Conservation (phyloP, 78 protist species). For the Guillardia theta region DNA sequence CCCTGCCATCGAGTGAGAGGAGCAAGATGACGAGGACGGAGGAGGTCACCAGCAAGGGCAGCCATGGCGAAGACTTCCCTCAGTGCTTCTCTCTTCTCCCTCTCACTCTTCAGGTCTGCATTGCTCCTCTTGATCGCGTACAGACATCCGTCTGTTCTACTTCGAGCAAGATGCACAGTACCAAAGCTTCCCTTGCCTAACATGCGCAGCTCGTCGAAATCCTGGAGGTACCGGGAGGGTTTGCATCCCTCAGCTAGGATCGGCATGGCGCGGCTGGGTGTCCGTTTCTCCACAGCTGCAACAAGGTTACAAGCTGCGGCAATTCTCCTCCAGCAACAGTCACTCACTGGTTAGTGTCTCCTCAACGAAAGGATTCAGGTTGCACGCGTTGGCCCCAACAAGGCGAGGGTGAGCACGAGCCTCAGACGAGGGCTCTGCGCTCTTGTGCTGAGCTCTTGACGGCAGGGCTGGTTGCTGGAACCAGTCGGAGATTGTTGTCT, state of each 20-base stretch:
- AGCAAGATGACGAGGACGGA: no score
- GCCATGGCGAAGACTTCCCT: neutral
- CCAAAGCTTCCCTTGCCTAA: neutral
- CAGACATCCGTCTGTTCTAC: neutral
- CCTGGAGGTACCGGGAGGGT: neutral
- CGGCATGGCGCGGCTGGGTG: constrained; percentile 7
- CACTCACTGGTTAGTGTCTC: neutral
- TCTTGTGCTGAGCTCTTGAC: neutral
- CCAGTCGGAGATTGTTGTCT: no score
- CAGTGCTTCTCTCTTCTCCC: no score
- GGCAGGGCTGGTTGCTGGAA: neutral
- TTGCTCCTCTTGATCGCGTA: neutral
- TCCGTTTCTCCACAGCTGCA: neutral
- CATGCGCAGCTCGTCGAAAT: neutral
- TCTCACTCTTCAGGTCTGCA: no score
- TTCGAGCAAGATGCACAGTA: neutral
- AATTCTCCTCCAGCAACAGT: no score
- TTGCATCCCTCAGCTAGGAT: neutral
- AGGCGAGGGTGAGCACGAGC: neutral
- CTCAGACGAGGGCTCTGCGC: neutral
- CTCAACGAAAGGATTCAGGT: neutral
- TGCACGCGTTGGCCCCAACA: neutral
- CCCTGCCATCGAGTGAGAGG: no score
- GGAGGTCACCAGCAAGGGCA: neutral
- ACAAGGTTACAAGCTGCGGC: no score